Conservation (phyloP, 331 rosid species). For the Pyrus hybrid region DNA sequence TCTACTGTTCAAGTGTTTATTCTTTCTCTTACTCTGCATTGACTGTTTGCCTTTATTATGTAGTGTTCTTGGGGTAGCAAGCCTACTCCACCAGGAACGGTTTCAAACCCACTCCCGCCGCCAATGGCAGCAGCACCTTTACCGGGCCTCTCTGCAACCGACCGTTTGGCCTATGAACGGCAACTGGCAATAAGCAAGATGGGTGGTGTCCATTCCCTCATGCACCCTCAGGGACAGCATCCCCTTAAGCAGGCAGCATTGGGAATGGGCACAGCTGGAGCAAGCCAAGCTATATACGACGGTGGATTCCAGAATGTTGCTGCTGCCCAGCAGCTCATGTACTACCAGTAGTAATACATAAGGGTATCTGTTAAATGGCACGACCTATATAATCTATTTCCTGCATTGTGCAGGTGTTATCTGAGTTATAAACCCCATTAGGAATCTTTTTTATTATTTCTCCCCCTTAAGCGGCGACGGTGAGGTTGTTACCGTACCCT, state of each 20-base stretch:
- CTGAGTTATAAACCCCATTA: conserved; percentile 37
- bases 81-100: conserved; percentile 89
- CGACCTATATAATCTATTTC: conserved; percentile 19
- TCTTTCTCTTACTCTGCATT: neutral
- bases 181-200: conserved; percentile 94
- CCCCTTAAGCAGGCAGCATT: conserved; percentile 80
- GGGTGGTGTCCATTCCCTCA: conserved; percentile 75
- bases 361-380: conserved; percentile 15
- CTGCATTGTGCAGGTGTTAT: conserved; percentile 28
- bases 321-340: conserved; percentile 95
- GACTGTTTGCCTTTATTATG: neutral
- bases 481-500: conserved; percentile 25
- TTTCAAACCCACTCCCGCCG: conserved; percentile 93
- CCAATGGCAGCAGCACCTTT: conserved; percentile 64
- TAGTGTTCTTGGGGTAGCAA: conserved; percentile 99
- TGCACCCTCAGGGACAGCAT: conserved; percentile 82
- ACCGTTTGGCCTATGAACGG: conserved; percentile 69
- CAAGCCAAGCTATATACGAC: conserved; percentile 93
- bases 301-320: conserved; percentile 96
- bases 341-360: conserved; percentile 60
- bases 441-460: neutral
- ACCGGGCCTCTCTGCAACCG: conserved; percentile 60
- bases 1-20: neutral
- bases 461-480: conserved; percentile 20
- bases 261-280: conserved; percentile 68